Evolutionary conservation across 345 rosid genomes (phyloP).

Genomic region (Crucihimalaya himalaica): DNA sequence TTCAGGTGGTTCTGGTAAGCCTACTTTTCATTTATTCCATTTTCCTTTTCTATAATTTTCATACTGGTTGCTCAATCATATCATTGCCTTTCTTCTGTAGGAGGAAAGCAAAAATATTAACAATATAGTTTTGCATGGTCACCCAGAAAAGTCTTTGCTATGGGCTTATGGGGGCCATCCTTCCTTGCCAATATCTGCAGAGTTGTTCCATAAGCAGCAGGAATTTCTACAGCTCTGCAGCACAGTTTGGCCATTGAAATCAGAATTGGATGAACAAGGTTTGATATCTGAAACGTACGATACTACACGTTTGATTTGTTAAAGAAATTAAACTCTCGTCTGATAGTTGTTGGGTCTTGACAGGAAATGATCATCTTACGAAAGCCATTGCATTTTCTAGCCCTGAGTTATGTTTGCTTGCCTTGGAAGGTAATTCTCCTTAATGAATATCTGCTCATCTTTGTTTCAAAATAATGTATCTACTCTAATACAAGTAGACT

Average conservation of each 20-base stretch:
- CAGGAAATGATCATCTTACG: slow-evolving; percentile 48
- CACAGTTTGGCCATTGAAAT: slow-evolving; percentile 59
- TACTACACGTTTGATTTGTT: slow-evolving; percentile 26
- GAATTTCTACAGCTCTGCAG: slow-evolving; percentile 58
- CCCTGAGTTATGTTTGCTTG: slow-evolving; percentile 66
- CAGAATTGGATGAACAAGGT: slow-evolving; percentile 52
- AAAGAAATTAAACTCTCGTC: slow-evolving; percentile 23
- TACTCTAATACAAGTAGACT: background rate
- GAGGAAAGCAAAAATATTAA: slow-evolving; percentile 55
- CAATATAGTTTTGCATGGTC: slow-evolving; percentile 46
- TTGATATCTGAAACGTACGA: slow-evolving; percentile 30
- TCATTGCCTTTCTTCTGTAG: slow-evolving; percentile 41
- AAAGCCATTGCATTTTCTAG: slow-evolving; percentile 49
- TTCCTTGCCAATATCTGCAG: slow-evolving; percentile 57
- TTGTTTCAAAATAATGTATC: background rate
- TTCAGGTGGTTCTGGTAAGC: slow-evolving; percentile 59
- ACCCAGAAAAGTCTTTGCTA: slow-evolving; percentile 65
- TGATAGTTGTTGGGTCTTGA: slow-evolving; percentile 26
- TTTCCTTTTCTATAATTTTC: slow-evolving; percentile 9
- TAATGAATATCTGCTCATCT: slow-evolving; percentile 5
- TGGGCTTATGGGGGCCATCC: slow-evolving; percentile 98
- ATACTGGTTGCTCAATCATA: slow-evolving; percentile 16
- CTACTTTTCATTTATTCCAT: slow-evolving; percentile 11
- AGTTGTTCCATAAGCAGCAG: slow-evolving; percentile 56
- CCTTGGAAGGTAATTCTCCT: slow-evolving; percentile 67